Base-by-base conservation (phyloP, 345 rosid species). In the Mangifera indica region DNA sequence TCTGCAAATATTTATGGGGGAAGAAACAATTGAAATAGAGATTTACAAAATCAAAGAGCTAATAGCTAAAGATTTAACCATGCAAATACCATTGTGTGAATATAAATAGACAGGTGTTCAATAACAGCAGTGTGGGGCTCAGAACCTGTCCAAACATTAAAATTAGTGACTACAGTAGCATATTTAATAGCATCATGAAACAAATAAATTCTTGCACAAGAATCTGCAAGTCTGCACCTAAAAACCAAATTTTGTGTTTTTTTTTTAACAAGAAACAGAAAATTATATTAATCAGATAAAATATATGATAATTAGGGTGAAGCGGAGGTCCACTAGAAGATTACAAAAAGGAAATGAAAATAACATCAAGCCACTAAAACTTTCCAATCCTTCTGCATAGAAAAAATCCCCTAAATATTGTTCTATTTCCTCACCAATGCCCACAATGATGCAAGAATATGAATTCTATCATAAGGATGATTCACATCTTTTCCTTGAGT, bases 31-130 rank as follows among this genome's bases (percentile, higher is more conserved):
- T 37, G 59, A 70, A 49, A 57, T 7, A 29, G 63, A 10, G 25
- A 52, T n/a, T 55, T 20, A 60, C 2, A 18, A 25, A 12, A 65
- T 49, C 22, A 72, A 21, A 12, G 6, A 67, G 11, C 63, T 52
- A 12, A 13, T 3, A 21, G 14, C 53, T 49, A 26, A 56, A 76
- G 32, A 73, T 32, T 60, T 65, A 10, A 51, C n/a, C 18, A 60
- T n/a, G 67, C 40, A 57, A 56, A 60, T 78, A 92, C 99, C 99
- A 95, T 88, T 48, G 88, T 87, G 75, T 95, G 91, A 53, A 91
- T 84, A 70, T 88, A 91, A 78, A 95, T 91, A 67, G 91, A 95
- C 49, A 74, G 83, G 24, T 91, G 89, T 73, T 87, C 85, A 60
- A 84, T 59, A 67, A 95, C 74, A 66, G 92, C 89, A 73, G 78